Conservation (phyloP, 2,329 filamentous ascomycete genomes). For the Penicillium corylophilum region DNA sequence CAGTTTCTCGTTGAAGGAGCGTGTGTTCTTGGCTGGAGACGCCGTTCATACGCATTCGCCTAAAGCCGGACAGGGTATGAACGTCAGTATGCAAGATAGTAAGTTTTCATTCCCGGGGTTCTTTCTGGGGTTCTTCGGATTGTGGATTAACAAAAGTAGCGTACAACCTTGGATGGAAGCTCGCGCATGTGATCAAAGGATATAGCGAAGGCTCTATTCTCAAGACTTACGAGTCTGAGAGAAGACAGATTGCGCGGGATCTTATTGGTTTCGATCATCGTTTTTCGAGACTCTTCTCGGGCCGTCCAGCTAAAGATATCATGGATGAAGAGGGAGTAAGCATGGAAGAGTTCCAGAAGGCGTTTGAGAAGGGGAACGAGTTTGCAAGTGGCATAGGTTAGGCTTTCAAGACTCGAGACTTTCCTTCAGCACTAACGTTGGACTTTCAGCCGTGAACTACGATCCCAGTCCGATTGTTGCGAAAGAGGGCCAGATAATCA, state of each 20-base stretch:
- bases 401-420: conserved; percentile 1
- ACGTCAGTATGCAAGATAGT: conserved; percentile 67
- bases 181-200: conserved; percentile 51
- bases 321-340: conserved; percentile 61
- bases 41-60: conserved; percentile 55
- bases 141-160: conserved; percentile 10
- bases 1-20: conserved; percentile 55
- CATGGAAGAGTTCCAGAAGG: conserved; percentile 62
- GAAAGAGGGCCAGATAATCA: conserved; percentile 44
- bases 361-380: conserved; percentile 59
- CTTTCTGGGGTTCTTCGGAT: background rate
- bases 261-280: conserved; percentile 65
- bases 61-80: conserved; percentile 63
- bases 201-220: conserved; percentile 43
- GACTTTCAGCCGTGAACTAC: conserved; percentile 54
- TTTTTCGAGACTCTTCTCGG: conserved; percentile 58
- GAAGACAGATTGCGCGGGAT: conserved; percentile 61
- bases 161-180: conserved; percentile 60
- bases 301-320: conserved; percentile 58
- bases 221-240: conserved; percentile 54
- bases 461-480: conserved; percentile 56
- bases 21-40: conserved; percentile 70
- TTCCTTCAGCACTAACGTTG: conserved; percentile 8
- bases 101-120: background rate
- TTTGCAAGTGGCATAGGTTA: conserved; percentile 57